Base-by-base conservation (phyloP, 2,329 filamentous ascomycete species). In the Sporothrix luriei region DNA sequence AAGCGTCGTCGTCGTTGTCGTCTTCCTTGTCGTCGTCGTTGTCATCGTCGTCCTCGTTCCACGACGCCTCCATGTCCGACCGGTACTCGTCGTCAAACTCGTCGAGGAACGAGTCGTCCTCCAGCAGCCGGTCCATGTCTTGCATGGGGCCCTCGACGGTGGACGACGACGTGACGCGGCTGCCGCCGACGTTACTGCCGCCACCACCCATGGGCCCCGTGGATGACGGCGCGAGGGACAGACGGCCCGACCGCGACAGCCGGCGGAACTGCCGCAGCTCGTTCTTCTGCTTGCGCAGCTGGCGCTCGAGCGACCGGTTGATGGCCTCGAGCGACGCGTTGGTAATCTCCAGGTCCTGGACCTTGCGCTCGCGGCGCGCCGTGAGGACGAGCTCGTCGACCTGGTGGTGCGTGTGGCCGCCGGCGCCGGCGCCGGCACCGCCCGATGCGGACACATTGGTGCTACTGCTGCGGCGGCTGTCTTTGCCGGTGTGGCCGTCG, bases 251-350 rank as follows among this genome's bases (percentile, higher is more conserved):
- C 24, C 94, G 87, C 51, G 92, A 96, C 65, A 98, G 82, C n/a
- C 95, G 88, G 66, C 92, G 88, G 78, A 90, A 98, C 55, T 94
- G 86, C 70, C 95, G 89, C 43, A 99, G 78, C 77, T 99, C 95
- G 0, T 91, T 87, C 49, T 91, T 94, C 76, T 98, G 94, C 77
- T 97, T 97, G 33, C 93, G 88, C 75, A 99, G 85, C 77, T 98
- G 93, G 29, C 93, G 88, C 80, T 99, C 95, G 0, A 99, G 82
- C 0, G 93, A 95, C 68, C 94, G 87, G 77, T 99, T 99, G 80
- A 99, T 98, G 52, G 95, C 95, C 69, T 97, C 87, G 3, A 99
- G 85, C 1, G 94, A 97, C 0, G 93, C 95, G 76, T 99, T 99
- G 69, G 91, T 97, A 73, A 99, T 99, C 78, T 99, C 93, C 6